Base-by-base conservation (phyloP, 2,329 filamentous ascomycete genomes). In the Penicillium sp. region DNA sequence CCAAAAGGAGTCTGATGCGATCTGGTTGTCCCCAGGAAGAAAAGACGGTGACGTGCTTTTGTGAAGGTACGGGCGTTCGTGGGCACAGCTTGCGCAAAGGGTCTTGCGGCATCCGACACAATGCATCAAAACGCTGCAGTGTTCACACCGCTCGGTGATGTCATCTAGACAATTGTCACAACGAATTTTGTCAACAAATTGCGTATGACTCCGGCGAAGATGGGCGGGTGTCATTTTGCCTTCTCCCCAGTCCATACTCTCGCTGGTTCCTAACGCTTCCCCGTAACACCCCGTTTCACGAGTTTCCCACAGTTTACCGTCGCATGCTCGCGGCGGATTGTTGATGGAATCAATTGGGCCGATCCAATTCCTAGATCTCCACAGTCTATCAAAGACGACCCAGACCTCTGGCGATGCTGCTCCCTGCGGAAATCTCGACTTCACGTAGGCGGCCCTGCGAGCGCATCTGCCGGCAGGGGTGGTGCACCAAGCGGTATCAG, bases 301-400 rank as follows among this genome's bases (percentile, higher is more conserved):
- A 39, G 78, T 76, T 58, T 82, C 79, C 80, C 80, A 82, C 34
- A 80, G 57, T 56, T 76, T 73, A 22, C 77, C 78, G 59, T 80
- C 77, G 38, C 70, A 67, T 37, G 66, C 64, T 25, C 64, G 63
- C 27, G 72, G 50, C 41, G 55, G 61, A 58, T 36, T 53, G 34
- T 30, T 47, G 7, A 57, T 56, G 11, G 36, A 30, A 9, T 68
- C 65, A 7, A 72, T 59, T 4, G 75, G 70, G 4, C 79, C 79
- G 50, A 82, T 74, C 69, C 79, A 79, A 55, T 82, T 82, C 53
- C 77, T 77, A 34, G 77, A 81, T 51, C 80, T 69, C 80, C 80
- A 82, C 37, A 82, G 64, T 43, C 80, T 70, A 63, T 82, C 80
- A 57, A 81, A 82, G 4, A 81, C 79, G n/a, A 82, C 80, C 79